Evolutionary conservation across 305 asterid genomes (phyloP).

Genomic region (Plantago lanceolata): DNA sequence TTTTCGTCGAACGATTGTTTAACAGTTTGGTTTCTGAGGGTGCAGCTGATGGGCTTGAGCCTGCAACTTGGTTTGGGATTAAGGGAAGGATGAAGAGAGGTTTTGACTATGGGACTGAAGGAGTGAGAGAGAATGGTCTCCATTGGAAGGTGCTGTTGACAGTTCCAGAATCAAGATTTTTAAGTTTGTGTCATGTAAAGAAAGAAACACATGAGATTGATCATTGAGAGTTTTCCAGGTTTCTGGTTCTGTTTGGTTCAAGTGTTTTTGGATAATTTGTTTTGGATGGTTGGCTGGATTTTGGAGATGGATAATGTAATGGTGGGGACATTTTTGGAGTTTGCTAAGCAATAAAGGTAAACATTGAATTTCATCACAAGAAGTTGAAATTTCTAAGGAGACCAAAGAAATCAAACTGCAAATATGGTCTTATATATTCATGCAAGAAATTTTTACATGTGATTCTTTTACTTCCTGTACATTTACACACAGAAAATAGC

Average conservation of each 20-base stretch:
- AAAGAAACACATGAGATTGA: slow-evolving; percentile 24
- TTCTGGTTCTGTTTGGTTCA: slow-evolving; percentile 29
- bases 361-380: neutral
- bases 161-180: slow-evolving; percentile 14
- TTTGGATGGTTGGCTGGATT: slow-evolving; percentile 39
- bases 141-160: slow-evolving; percentile 37
- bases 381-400: too few relatives aligned
- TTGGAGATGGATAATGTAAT: slow-evolving; percentile 34
- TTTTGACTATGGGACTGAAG: slow-evolving; percentile 53
- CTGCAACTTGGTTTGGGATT: slow-evolving; percentile 39
- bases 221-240: slow-evolving; percentile 19
- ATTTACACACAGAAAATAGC: neutral
- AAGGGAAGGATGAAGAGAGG: slow-evolving; percentile 29
- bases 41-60: slow-evolving; percentile 51
- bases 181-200: slow-evolving; percentile 24
- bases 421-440: neutral
- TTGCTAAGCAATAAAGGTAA: neutral
- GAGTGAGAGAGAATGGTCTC: slow-evolving; percentile 77
- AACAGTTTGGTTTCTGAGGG: slow-evolving; percentile 37
- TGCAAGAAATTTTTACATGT: neutral
- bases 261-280: slow-evolving; percentile 18
- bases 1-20: slow-evolving; percentile 27
- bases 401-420: neutral
- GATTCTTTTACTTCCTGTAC: neutral
- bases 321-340: neutral